phyloP scores from a whole-genome alignment of 164 flowering plant genomes.

The Berberis vulgaris region DNA sequence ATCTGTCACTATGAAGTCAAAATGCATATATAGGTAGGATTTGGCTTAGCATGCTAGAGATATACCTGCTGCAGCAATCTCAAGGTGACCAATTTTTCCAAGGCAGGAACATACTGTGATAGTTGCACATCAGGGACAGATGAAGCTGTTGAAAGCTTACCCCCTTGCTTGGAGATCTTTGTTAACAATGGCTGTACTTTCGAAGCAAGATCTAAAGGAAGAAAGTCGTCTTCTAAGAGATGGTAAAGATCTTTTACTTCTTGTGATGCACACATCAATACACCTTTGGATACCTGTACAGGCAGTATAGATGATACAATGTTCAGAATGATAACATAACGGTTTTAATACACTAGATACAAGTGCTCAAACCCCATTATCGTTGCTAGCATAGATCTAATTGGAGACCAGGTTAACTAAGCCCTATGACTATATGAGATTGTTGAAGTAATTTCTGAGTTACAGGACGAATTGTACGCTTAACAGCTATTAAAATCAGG shows the following conservation, averaged over 20 bases:
- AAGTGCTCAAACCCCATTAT: no score
- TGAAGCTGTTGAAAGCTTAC: constrained; percentile 74
- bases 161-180: constrained; percentile 74
- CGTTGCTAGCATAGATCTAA: no score
- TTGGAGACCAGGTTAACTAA: no score
- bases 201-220: constrained; percentile 63
- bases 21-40: not conserved
- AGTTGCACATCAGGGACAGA: constrained; percentile 86
- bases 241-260: constrained; percentile 87
- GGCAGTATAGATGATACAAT: not conserved
- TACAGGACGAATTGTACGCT: no score
- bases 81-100: constrained; percentile 78
- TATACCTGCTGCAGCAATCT: constrained; percentile 82
- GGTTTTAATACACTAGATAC: no score
- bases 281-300: constrained; percentile 72
- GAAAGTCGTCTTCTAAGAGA: constrained; percentile 74
- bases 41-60: not conserved
- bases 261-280: constrained; percentile 68
- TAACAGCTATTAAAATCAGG: no score
- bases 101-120: constrained; percentile 64
- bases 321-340: no score
- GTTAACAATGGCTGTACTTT: constrained; percentile 64
- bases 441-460: no score
- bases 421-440: no score
- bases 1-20: no score